Evolutionary conservation across 2,329 filamentous ascomycete genomes (phyloP), one percentile per base, ranked within the genome.

Genomic region (Scopulariopsis brevicaulis): DNA sequence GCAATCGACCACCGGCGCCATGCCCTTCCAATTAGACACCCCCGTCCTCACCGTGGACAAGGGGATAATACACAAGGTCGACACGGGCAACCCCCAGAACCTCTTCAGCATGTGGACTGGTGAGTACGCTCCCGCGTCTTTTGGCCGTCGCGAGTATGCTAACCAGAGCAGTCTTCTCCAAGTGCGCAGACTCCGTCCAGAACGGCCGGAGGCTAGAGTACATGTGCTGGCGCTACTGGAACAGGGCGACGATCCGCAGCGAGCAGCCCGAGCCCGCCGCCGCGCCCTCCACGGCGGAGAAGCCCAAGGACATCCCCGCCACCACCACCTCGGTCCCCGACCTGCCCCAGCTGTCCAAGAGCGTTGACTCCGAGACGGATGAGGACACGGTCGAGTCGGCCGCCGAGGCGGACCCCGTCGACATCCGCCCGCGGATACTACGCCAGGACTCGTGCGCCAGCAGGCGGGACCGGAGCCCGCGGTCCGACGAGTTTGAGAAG

Each of bases 31-130:
- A 74, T 80, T 96, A 73, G 85, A 89, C 72, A 86, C 87, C 61
- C 89, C 93, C 67, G 89, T 97, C 70, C 80, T 97, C 68, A 91
- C 90, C 62, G 89, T 97, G 71, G 91, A 96, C 76, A 86, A 90
- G 63, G 89, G 87, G 69, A 87, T 93, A 65, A 92, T 99, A 71
- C 89, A 94, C 78, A 90, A 95, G 71, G 90, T 97, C 67, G 92
- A 97, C 74, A 96, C 93, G 1, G 82, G 87, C 64, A 96, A 96
- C 71, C 86, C 90, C 32, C 90, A 96, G 74, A 95, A 92, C 69
- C 83, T 97, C 56, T 95, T 94, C 75, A 92, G 89, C 77, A 95
- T 97, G 83, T 96, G 92, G 91, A 93, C 90, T 71, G 90, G 91
- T 96, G 75, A 82, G 89, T 80, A 50, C 20, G 14, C 22, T 10